phyloP scores from a whole-genome alignment of 2,329 filamentous ascomycete genomes.

The Macrophomina tecta region DNA sequence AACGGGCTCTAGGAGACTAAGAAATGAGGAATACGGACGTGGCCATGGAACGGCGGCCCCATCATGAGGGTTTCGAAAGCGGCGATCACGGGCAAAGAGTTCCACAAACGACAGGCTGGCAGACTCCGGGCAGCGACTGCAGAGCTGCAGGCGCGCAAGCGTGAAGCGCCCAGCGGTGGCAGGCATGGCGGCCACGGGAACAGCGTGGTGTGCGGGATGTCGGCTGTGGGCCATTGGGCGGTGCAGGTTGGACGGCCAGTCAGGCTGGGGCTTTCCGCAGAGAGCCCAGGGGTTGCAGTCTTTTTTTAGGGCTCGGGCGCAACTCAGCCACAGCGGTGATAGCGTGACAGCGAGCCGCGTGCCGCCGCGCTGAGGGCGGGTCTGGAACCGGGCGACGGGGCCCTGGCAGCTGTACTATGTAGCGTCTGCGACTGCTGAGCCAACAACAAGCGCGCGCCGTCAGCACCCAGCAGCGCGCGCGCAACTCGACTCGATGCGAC shows the following conservation, averaged over 20 bases:
- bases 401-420: neutral
- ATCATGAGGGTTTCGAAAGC: neutral
- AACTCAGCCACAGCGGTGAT: conserved; percentile 21
- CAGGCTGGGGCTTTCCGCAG: neutral
- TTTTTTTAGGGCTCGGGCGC: conserved; percentile 20
- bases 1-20: neutral
- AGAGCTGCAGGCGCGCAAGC: neutral
- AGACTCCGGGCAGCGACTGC: neutral
- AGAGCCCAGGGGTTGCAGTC: conserved; percentile 7
- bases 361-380: neutral
- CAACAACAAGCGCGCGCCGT: neutral
- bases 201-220: neutral
- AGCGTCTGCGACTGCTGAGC: conserved; percentile 2
- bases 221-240: neutral
- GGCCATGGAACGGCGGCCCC: conserved; percentile 6
- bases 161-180: conserved; percentile 2
- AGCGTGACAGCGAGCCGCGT: conserved; percentile 14
- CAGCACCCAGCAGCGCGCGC: neutral
- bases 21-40: conserved; percentile 10
- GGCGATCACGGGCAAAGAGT: neutral
- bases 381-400: conserved; percentile 21
- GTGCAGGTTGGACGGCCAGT: neutral
- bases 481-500: neutral
- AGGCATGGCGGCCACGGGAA: conserved; percentile 6
- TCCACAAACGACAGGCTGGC: neutral